These are phyloP conservation scores for Ambispora gerdemannii DNA, from an alignment of 192 early-diverging fungal genomes.

Conservation along the genomic window DNA sequence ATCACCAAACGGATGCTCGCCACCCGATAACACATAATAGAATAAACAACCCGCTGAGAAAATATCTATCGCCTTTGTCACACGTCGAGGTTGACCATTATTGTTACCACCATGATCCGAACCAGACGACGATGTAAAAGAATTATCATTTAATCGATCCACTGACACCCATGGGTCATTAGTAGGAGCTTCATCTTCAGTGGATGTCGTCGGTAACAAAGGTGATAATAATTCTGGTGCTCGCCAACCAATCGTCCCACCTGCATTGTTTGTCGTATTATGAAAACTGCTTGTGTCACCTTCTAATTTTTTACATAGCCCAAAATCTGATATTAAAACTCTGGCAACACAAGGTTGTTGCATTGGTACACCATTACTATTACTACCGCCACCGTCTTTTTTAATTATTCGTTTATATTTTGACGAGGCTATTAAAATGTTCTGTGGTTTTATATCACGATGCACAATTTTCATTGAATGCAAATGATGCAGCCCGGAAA, in stretches of 20 bases:
- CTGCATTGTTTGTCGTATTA: slow-evolving; percentile 76
- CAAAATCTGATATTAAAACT: slow-evolving; percentile 96
- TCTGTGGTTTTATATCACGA: slow-evolving; percentile 96
- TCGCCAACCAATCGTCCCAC: slow-evolving; percentile 95
- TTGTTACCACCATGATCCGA: slow-evolving; percentile 31
- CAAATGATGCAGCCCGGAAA: slow-evolving; percentile 80
- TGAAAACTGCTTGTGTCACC: slow-evolving; percentile 93
- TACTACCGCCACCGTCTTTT: slow-evolving; percentile 32
- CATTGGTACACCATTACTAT: no score
- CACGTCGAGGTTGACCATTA: slow-evolving; percentile 38
- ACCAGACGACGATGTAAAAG: slow-evolving; percentile 36
- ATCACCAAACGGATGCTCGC: slow-evolving; percentile 96
- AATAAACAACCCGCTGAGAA: slow-evolving; percentile 96
- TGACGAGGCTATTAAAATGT: slow-evolving; percentile 73
- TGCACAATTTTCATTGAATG: slow-evolving; percentile 96
- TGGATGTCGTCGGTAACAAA: slow-evolving; percentile 20
- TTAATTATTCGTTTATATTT: slow-evolving; percentile 34
- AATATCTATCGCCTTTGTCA: slow-evolving; percentile 91
- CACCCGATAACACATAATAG: slow-evolving; percentile 85
- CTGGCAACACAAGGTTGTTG: slow-evolving; percentile 45
- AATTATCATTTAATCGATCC: slow-evolving; percentile 30
- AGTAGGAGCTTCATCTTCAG: neutral
- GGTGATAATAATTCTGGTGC: slow-evolving; percentile 79
- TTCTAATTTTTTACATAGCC: slow-evolving; percentile 89
- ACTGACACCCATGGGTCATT: slow-evolving; percentile 15